These are phyloP conservation scores for Naganishia kalamii DNA, from an alignment of 768 basidiomycete species.

Conservation along the genomic window DNA sequence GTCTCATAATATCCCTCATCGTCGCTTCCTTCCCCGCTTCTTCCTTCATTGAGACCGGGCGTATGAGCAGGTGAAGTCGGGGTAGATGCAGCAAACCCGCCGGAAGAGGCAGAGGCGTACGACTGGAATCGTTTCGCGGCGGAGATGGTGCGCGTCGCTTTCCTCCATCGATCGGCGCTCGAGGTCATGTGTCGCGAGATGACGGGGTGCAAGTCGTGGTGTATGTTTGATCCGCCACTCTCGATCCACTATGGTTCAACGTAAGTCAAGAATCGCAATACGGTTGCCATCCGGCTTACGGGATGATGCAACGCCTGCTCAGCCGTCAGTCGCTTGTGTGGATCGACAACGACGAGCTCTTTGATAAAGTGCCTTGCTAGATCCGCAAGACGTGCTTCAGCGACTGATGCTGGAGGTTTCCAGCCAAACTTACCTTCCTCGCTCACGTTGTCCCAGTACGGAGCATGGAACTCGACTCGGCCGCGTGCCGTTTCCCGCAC, in stretches of 20 bases:
- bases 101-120: conserved; percentile 21
- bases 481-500: conserved; percentile 77
- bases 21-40: conserved; percentile 11
- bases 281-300: conserved; percentile 48
- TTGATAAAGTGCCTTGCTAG: conserved; percentile 79
- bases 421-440: conserved; percentile 54
- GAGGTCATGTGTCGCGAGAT: conserved; percentile 2
- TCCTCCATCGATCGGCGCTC: not conserved
- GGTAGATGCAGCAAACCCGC: conserved; percentile 8
- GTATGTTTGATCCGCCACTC: not conserved
- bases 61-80: not conserved
- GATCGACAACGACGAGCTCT: conserved; percentile 64
- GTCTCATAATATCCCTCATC: conserved; percentile 32
- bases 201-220: conserved; percentile 7
- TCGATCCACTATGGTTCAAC: not conserved
- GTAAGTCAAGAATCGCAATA: not conserved
- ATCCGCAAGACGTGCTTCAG: not conserved
- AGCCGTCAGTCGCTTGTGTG: conserved; percentile 65
- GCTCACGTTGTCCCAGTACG: conserved; percentile 89
- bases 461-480: conserved; percentile 81
- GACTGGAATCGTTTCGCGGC: conserved; percentile 36
- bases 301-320: conserved; percentile 62
- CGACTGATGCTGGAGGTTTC: not conserved
- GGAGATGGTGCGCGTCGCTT: conserved; percentile 28
- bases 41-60: not conserved